Base-by-base conservation (phyloP, 163 green algal species). In the Scenedesmus sp. region DNA sequence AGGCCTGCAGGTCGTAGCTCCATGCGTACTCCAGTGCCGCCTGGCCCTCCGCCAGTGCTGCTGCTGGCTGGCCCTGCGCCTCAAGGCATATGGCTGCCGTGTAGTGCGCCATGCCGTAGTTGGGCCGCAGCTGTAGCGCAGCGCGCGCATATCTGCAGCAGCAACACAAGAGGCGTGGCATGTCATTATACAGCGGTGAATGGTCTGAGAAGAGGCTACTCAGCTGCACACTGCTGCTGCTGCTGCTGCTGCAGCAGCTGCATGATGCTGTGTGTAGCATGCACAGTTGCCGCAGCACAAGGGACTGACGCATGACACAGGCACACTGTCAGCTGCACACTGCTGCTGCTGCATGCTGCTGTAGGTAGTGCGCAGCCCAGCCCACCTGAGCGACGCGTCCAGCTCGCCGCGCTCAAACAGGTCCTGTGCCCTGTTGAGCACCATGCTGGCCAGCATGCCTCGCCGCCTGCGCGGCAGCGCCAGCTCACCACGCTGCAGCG, bases 371-470 rank as follows among this genome's bases (percentile, higher is more conserved):
- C 16, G 6, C 16, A 86, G 3, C 34, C 52, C 0, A 9, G 4
- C 59, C 26, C 60, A 88, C 82, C 66, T 87, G 57, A 88, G 79
- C 56, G 81, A 92, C 54, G 81, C 81, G 23, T 84, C 64, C 1
- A 88, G 46, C 26, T 92, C 81, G 54, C 81, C 81, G 0, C 88
- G 54, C 20, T 92, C 88, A 18, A 74, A 84, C 20, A 92, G 81
- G 54, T 92, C 88, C 7, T 88, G 81, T 4, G 88, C 62, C n/a
- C 88, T 60, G 88, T 84, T 92, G 81, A 88, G 81, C 34, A 88
- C 34, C 26, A 70, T 64, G 7, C 87, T 84, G 18, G 82, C 82
- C 52, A 92, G 13, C 62, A 10, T 64, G 12, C 88, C 62, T 18
- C 34, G 81, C 1, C 82, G 88, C 15, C 88, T 84, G 34, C 70